Base-by-base conservation (phyloP, 2,329 filamentous ascomycete species). In the Hortaea werneckii region DNA sequence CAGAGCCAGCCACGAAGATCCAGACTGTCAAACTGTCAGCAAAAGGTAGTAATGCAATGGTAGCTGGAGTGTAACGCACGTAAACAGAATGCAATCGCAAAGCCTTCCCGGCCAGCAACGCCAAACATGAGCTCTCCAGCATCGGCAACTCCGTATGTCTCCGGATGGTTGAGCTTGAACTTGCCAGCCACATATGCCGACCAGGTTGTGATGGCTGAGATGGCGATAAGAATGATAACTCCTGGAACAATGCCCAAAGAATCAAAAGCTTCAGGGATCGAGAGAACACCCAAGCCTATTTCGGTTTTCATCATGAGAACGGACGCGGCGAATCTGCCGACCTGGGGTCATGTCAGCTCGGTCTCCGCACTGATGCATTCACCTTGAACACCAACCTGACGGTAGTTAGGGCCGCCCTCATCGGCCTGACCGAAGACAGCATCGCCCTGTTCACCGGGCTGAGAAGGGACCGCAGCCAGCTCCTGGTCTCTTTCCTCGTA, bases 111-210 rank as follows among this genome's bases (percentile, higher is more conserved):
- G 20, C 75, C 74, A 6, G 72, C 42, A 1, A 66, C 69, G 1
- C 76, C 75, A 45, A 76, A 74, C 26, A 78, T 62, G 41, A 77
- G 70, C 38, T 61, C 62, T n/a, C 75, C 75, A 0, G 73, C 75
- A 50, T 78, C 75, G 38, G 74, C 75, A 62, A 78, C 76, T 43
- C 70, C 72, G 52, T 78, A 76, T 4, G 77, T 73, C 49, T 75
- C 66, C 0, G 70, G 69, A 53, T 77, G 74, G n/a, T 66, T 62
- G 35, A 75, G 54, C 52, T 77, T 77, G 60, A 77, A 77, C n/a
- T 60, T 54, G 8, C 69, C 71, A 11, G 74, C 60, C 11, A 72
- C 68, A 49, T 70, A 71, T 42, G 64, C 63, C 1, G 69, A 71
- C 71, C 71, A 74, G 1, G 66, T 68, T 0, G 70, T 72, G 45